These are phyloP conservation scores for Scutellaria barbata DNA, from an alignment of 257 asterid species.

Conservation along the genomic window DNA sequence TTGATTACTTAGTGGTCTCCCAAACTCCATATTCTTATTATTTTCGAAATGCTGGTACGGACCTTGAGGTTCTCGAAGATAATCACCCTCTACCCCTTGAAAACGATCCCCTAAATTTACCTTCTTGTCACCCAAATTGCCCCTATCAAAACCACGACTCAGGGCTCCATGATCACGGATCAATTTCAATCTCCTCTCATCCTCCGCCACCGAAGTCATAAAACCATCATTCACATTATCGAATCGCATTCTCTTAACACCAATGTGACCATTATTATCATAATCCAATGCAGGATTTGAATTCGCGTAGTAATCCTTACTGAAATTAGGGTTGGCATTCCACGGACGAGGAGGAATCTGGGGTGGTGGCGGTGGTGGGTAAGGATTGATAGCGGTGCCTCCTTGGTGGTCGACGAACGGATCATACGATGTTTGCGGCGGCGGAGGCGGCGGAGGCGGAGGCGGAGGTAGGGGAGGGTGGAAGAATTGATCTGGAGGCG, in stretches of 20 bases:
- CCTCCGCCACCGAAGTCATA: conserved; percentile 44
- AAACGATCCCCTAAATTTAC: conserved; percentile 35
- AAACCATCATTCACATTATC: conserved; percentile 39
- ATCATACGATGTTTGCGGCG: conserved; percentile 52
- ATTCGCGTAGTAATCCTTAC: conserved; percentile 44
- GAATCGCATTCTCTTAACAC: conserved; percentile 67
- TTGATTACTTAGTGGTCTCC: conserved; percentile 34
- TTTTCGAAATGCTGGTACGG: conserved; percentile 35
- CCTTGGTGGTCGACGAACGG: conserved; percentile 67
- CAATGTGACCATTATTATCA: conserved; percentile 43
- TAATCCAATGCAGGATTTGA: conserved; percentile 40
- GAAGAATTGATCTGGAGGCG: conserved; percentile 51
- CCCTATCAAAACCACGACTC: conserved; percentile 37
- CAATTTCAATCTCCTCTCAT: conserved; percentile 74
- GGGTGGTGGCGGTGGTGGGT: conserved; percentile 43
- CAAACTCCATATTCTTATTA: conserved; percentile 26
- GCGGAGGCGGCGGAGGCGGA: conserved; percentile 51
- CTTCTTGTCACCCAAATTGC: conserved; percentile 25
- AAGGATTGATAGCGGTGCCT: conserved; percentile 39
- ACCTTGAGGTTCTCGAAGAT: conserved; percentile 34
- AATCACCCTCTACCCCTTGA: conserved; percentile 39
- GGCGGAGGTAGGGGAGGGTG: conserved; percentile 45
- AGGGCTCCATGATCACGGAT: conserved; percentile 75
- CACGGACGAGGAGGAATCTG: conserved; percentile 52
- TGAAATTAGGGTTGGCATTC: conserved; percentile 42